Base-by-base conservation (phyloP, 306 rosid species). In the Medicago lupulina region DNA sequence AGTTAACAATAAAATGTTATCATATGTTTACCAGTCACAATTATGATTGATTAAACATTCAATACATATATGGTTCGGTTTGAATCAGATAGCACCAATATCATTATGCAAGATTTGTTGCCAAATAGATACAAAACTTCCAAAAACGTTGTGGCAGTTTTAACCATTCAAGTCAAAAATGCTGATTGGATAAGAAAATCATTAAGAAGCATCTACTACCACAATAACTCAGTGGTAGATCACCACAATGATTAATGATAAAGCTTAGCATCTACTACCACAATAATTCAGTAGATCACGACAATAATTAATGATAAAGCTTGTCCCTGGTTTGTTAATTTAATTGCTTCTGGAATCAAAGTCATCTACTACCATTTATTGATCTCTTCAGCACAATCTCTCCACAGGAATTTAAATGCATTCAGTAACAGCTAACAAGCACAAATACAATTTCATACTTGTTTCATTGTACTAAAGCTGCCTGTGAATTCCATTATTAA, bases 371-470 rank as follows among this genome's bases (percentile, higher is more conserved):
- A 28, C 71, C 67, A 74, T 73, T 47, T 67, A 39, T 17, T 46
- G 46, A 66, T 67, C 64, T 50, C 65, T 55, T 65, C 21, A 43
- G 17, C 70, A 57, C 10, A 80, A 49, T 57, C 79, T 58, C 55
- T 51, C 54, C 14, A 59, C 19, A 13, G 73, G 73, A 64, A 81
- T 40, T 68, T 75, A 68, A 40, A 69, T 39, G 57, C 61, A 62
- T 23, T 78, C 54, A 15, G 13, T 50, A 50, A 53, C 39, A 71
- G 58, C 31, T 58, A 49, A 41, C 61, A 63, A 39, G 38, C 73
- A 79, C 68, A 44, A 80, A 57, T 70, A 74, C 54, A 74, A 74
- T 60, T 60, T 74, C 59, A n/a, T 69, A 39, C 13, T 61, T 11
- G 31, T 1, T 3, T 28, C 31, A 28, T 4, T 28, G 4, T 28